These are phyloP conservation scores for Hypoxylon sp. DNA, from an alignment of 2,329 filamentous ascomycete species.

Conservation along the genomic window DNA sequence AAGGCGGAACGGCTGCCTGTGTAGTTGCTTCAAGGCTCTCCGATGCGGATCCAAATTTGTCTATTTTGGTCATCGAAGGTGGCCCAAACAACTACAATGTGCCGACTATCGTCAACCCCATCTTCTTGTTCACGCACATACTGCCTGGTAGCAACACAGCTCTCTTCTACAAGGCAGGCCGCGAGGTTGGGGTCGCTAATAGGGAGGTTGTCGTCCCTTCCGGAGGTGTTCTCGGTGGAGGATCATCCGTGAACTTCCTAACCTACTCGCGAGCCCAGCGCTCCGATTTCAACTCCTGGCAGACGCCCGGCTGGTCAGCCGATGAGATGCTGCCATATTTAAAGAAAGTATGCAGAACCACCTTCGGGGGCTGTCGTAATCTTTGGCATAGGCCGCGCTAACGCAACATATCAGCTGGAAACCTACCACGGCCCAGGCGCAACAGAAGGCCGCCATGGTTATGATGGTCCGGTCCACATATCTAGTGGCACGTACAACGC, in stretches of 20 bases:
- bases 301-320: conserved; percentile 40
- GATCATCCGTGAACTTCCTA: conserved; percentile 61
- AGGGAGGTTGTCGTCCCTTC: conserved; percentile 53
- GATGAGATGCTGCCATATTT: conserved; percentile 59
- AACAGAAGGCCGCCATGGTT: conserved; percentile 60
- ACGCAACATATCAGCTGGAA: conserved; percentile 57
- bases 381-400: background rate
- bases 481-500: conserved; percentile 64
- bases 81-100: conserved; percentile 33
- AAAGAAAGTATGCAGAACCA: conserved; percentile 55
- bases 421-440: conserved; percentile 65
- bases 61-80: conserved; percentile 43
- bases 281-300: conserved; percentile 43
- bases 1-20: conserved; percentile 44
- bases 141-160: background rate
- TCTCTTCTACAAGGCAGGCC: conserved; percentile 57
- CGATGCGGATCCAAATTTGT: conserved; percentile 40
- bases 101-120: conserved; percentile 7
- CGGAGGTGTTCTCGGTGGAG: conserved; percentile 64
- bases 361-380: background rate
- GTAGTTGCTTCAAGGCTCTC: conserved; percentile 40
- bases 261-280: conserved; percentile 50
- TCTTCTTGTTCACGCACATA: background rate
- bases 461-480: conserved; percentile 66
- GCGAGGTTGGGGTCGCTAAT: conserved; percentile 53